Conservation (phyloP, 208 protist genomes). For the Phytomonas sp. region DNA sequence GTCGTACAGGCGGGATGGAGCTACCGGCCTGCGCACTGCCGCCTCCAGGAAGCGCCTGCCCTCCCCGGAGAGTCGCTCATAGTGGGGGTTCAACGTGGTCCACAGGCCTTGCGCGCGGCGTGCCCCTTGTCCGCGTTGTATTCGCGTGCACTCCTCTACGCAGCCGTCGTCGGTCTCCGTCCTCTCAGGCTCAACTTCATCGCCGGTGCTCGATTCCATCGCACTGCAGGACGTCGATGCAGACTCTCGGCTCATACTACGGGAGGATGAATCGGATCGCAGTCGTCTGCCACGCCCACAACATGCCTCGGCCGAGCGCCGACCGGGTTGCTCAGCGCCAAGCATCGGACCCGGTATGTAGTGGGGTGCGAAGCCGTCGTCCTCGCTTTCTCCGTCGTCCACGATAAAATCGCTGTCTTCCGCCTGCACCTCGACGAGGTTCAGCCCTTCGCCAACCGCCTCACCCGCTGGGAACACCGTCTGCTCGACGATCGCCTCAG, state of each 20-base stretch:
- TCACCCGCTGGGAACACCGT: slow-evolving; percentile 39
- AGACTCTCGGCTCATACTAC: background rate
- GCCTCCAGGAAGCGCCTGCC: slow-evolving; percentile 24
- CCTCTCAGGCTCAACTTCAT: background rate
- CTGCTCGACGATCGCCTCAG: slow-evolving; percentile 1
- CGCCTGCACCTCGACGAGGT: slow-evolving; percentile 14
- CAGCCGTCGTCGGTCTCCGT: background rate
- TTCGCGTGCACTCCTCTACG: too few relatives aligned
- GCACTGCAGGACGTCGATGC: slow-evolving; percentile 10
- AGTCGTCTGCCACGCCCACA: background rate
- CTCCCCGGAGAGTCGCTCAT: slow-evolving; percentile 30
- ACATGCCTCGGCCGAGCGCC: too few relatives aligned
- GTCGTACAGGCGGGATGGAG: slow-evolving; percentile 24
- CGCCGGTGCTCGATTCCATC: slow-evolving; percentile 7
- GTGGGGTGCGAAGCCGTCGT: background rate
- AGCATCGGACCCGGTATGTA: background rate
- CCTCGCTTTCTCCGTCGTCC: slow-evolving; percentile 10
- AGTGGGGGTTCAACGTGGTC: slow-evolving; percentile 19
- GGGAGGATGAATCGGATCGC: background rate
- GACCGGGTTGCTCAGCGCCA: background rate
- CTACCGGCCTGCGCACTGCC: slow-evolving; percentile 9
- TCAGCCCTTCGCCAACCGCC: slow-evolving; percentile 27
- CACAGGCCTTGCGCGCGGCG: slow-evolving; percentile 27
- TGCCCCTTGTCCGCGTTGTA: slow-evolving; percentile 9
- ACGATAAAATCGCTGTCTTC: slow-evolving; percentile 15